These are phyloP conservation scores for Ceratocystiopsis sp. DNA, from an alignment of 2,329 filamentous ascomycete genomes.

Conservation along the genomic window DNA sequence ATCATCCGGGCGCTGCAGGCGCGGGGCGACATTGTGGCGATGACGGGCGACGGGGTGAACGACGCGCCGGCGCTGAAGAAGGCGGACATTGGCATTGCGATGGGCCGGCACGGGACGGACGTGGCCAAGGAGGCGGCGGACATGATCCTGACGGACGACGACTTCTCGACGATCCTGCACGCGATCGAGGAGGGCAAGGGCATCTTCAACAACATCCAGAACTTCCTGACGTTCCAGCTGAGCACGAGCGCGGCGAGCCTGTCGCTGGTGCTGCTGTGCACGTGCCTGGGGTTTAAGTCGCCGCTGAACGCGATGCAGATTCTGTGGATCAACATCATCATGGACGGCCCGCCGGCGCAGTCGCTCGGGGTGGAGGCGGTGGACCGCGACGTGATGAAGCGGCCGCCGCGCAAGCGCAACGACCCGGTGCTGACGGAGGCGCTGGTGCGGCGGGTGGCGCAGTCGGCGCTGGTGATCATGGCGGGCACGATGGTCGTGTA, in stretches of 20 bases:
- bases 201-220: slow-evolving; percentile 99
- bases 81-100: slow-evolving; percentile 93
- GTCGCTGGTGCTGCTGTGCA: slow-evolving; percentile 81
- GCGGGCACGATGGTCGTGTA: slow-evolving; percentile 83
- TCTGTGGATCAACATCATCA: slow-evolving; percentile 99
- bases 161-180: slow-evolving; percentile 79
- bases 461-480: slow-evolving; percentile 80
- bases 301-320: slow-evolving; percentile 99
- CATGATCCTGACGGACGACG: slow-evolving; percentile 81
- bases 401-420: slow-evolving; percentile 69
- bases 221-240: slow-evolving; percentile 95
- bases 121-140: slow-evolving; percentile 94
- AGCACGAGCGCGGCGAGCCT: slow-evolving; percentile 92
- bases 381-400: slow-evolving; percentile 83
- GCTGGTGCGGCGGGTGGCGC: slow-evolving; percentile 71
- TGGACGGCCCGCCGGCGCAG: slow-evolving; percentile 96
- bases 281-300: slow-evolving; percentile 81
- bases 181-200: slow-evolving; percentile 98
- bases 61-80: slow-evolving; percentile 93
- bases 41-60: slow-evolving; percentile 97
- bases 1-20: slow-evolving; percentile 84
- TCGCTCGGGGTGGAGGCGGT: slow-evolving; percentile 92
- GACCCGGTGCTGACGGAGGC: slow-evolving; percentile 80
- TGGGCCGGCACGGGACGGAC: slow-evolving; percentile 89
- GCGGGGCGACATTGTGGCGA: slow-evolving; percentile 89